phyloP scores from a whole-genome alignment of 805 yeast genomes.

The Suhomyces pyralidae region DNA sequence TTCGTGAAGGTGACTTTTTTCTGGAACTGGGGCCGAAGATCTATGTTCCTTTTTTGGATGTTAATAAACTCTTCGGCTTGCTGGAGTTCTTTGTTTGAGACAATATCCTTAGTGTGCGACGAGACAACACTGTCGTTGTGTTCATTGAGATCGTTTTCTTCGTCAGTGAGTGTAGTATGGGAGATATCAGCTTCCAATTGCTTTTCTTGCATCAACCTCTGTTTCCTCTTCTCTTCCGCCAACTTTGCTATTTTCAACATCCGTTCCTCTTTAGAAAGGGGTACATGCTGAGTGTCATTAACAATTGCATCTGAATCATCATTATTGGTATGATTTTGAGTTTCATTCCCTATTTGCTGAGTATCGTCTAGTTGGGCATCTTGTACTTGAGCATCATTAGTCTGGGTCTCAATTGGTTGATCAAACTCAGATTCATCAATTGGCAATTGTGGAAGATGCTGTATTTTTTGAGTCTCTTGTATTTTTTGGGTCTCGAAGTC shows the following conservation, averaged over 20 bases:
- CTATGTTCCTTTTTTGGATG: conserved; percentile 29
- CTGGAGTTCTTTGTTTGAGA: conserved; percentile 25
- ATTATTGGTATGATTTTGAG: neutral
- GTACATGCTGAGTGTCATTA: neutral
- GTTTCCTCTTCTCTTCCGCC: conserved; percentile 16
- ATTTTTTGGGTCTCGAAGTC: conserved; percentile 7
- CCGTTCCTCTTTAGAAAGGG: conserved; percentile 16
- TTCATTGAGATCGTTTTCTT: conserved; percentile 34
- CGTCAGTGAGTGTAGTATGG: conserved; percentile 35
- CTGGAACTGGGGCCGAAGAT: conserved; percentile 30
- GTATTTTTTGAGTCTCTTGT: conserved; percentile 8
- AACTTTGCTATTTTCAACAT: conserved; percentile 15
- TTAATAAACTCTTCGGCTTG: conserved; percentile 33
- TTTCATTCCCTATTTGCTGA: neutral
- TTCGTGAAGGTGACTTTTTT: conserved; percentile 27
- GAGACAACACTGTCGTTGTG: conserved; percentile 20
- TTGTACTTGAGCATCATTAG: too few species aligned
- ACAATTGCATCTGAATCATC: neutral
- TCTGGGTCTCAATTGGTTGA: neutral
- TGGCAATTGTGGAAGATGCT: conserved; percentile 34
- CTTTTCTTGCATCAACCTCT: conserved; percentile 16
- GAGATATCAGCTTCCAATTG: conserved; percentile 32
- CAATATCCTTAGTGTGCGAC: conserved; percentile 9
- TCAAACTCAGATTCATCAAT: conserved; percentile 17
- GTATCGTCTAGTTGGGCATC: neutral